Evolutionary conservation across 2,329 filamentous ascomycete species (phyloP), one percentile per base, ranked within the genome.

Genomic region (Pseudocercospora eumusae): DNA sequence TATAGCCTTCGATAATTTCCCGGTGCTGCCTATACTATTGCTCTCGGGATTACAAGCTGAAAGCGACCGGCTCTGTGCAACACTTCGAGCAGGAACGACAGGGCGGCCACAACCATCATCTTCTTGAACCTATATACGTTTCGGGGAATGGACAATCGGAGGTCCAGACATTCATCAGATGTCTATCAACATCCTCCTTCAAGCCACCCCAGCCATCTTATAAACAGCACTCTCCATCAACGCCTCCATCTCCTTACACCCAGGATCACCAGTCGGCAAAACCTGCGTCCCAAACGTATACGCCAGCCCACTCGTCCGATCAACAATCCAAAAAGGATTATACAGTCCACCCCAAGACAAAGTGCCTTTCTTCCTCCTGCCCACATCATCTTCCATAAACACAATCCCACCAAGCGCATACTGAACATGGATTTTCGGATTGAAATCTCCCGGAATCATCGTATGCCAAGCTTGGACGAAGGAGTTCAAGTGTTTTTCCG

Each of bases 271-370:
- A 0, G 76, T 71, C 8, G 80, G 80, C 49, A 76, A 53, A 9
- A 80, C 69, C 67, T 82, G 80, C 60, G 76, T 77, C 0, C 73
- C 78, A 64, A 79, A 79, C 15, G 79, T 71, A 8, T 77, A 74
- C 50, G 75, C 77, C 4, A 83, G 20, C 0, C 77, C 80, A 5
- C 74, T 73, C 31, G 73, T 69, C 1, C 76, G 64, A 69, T 76
- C 74, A 70, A 80, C 67, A 18, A 67, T 77, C 81, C 81, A 84
- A 18, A 76, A 75, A 3, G 80, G 64, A 68, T 83, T 83, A 10
- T 77, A 73, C 61, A 79, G 75, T 0, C 81, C 81, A 49, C 76
- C 73, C 81, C 81, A 83, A 4, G 71, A 70, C 63, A 82, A 28
- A 3, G 76, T 76, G 1, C 77, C 77, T 28, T 70, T 73, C 63